Percentiles rank a stretch among this genome's conserved stretches.
phyloP scores from a whole-genome alignment of 2,329 filamentous ascomycete species.

The Colletotrichum abscissum region DNA sequence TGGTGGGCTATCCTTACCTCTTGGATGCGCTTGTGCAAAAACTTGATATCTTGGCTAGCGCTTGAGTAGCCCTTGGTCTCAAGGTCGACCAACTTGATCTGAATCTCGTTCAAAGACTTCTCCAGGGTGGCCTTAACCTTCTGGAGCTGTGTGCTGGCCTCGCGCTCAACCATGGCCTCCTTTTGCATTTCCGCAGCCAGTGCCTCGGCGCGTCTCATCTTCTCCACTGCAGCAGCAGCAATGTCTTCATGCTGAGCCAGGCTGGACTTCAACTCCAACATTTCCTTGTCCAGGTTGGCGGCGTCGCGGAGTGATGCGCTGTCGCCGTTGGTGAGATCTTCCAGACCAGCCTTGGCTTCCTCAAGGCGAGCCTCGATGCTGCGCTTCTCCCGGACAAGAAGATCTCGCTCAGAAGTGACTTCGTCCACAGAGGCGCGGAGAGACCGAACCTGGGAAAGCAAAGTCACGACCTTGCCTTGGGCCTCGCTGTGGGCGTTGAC shows the following conservation, averaged over 20 bases:
- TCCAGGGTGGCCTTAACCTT: constrained; percentile 92
- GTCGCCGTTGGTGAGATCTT: constrained; percentile 87
- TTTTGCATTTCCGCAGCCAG: constrained; percentile 91
- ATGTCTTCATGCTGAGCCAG: constrained; percentile 95
- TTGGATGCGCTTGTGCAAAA: constrained; percentile 92
- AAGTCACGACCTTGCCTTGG: constrained; percentile 89
- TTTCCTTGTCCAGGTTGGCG: constrained; percentile 87
- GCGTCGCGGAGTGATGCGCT: constrained; percentile 91
- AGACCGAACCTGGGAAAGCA: constrained; percentile 88
- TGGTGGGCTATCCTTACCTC: constrained; percentile 74
- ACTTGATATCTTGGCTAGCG: constrained; percentile 93
- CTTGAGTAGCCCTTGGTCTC: constrained; percentile 98
- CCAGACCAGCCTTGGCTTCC: constrained; percentile 88
- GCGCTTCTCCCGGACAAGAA: constrained; percentile 88
- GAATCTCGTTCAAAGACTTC: constrained; percentile 89
- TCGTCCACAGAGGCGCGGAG: constrained; percentile 89
- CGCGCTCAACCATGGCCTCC: constrained; percentile 88
- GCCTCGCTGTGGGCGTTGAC: constrained; percentile 94
- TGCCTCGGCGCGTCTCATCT: constrained; percentile 95
- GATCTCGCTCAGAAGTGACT: constrained; percentile 84
- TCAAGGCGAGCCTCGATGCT: constrained; percentile 85
- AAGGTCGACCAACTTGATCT: constrained; percentile 89
- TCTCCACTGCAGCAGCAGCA: constrained; percentile 89
- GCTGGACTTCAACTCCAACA: constrained; percentile 88
- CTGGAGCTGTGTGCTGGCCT: constrained; percentile 82